Evolutionary conservation across 371 early-diverging fungal genomes (phyloP).

Genomic region (Mucor ambiguus): DNA sequence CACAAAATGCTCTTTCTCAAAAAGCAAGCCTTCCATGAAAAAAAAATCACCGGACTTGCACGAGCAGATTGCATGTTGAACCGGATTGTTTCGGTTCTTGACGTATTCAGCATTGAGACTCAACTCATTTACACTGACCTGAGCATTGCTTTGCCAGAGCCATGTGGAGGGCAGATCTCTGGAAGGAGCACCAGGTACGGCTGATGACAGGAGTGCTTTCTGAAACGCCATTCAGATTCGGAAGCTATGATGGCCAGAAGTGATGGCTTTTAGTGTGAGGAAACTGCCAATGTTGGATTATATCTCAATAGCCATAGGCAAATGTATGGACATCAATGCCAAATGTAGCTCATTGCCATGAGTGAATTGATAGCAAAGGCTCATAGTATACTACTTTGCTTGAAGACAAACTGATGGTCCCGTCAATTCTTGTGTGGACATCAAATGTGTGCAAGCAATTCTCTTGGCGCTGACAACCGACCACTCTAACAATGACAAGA

Average conservation of each 20-base stretch:
- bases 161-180: neutral
- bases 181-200: neutral
- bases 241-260: neutral
- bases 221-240: neutral
- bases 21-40: neutral
- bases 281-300: neutral
- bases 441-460: neutral
- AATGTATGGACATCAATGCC: too few species aligned
- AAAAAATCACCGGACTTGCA: conserved; percentile 7
- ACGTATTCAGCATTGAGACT: neutral
- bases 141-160: neutral
- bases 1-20: conserved; percentile 14
- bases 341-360: too few species aligned
- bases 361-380: too few species aligned
- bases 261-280: neutral
- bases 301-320: too few species aligned
- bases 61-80: neutral
- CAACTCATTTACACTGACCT: neutral
- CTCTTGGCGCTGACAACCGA: neutral
- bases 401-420: neutral
- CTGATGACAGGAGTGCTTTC: neutral
- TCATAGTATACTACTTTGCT: too few species aligned
- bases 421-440: neutral
- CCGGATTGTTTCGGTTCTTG: neutral
- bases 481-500: neutral